phyloP scores from a whole-genome alignment of 2,329 filamentous ascomycete species.

The Biscogniauxia sp. region DNA sequence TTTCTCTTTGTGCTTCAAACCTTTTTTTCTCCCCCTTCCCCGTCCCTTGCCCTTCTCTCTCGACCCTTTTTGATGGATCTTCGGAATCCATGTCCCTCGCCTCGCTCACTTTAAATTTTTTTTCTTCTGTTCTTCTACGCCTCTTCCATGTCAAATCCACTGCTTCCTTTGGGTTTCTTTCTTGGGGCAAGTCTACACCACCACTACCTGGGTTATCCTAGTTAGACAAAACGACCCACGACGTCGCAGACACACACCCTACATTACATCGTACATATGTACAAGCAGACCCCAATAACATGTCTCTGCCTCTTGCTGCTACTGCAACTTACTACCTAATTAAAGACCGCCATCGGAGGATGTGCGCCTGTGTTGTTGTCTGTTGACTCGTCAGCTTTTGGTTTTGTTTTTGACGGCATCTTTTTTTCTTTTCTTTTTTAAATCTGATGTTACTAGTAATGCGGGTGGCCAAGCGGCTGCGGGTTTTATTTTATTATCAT shows the following conservation, averaged over 20 bases:
- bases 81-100: conserved; percentile 18
- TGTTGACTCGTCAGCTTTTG: neutral
- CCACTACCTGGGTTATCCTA: no score
- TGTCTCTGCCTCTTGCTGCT: neutral
- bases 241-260: neutral
- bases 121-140: conserved; percentile 3
- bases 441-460: neutral
- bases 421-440: neutral
- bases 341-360: conserved; percentile 23
- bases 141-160: conserved; percentile 17
- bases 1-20: no score
- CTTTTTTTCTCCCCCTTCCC: neutral
- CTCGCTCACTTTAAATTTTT: conserved; percentile 9
- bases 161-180: conserved; percentile 21
- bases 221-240: neutral
- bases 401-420: no score
- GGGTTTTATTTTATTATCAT: neutral
- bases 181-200: conserved; percentile 7
- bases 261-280: conserved; percentile 3
- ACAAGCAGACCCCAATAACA: no score
- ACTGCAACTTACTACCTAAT: neutral
- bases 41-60: conserved; percentile 13
- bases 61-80: conserved; percentile 1
- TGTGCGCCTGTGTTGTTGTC: conserved; percentile 11
- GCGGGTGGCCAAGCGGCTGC: neutral